Conservation (phyloP, 139 green algal genomes). For the Closterium sp. region DNA sequence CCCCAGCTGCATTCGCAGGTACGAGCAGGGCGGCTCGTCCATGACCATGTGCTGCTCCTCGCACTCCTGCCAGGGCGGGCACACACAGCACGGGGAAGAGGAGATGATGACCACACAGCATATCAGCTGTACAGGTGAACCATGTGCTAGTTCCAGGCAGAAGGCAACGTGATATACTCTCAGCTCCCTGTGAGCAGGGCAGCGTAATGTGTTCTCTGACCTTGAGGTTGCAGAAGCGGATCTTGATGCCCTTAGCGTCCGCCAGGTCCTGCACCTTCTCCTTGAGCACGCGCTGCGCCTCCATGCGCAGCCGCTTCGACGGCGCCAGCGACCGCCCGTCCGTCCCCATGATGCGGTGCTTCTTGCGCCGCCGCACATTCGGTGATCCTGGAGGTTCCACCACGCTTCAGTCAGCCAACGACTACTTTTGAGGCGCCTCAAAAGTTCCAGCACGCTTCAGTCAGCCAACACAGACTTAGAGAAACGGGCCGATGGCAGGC, state of each 20-base stretch:
- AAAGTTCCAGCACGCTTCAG: neutral
- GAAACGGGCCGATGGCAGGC: too few relatives aligned
- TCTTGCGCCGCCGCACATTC: neutral
- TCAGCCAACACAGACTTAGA: too few relatives aligned
- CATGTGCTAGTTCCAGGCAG: neutral
- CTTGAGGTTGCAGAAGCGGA: slow-evolving; percentile 43
- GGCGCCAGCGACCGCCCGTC: slow-evolving; percentile 13
- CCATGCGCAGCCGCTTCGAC: slow-evolving; percentile 37
- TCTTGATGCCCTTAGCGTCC: slow-evolving; percentile 39
- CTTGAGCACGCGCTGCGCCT: slow-evolving; percentile 44
- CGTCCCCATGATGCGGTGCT: neutral
- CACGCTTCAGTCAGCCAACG: neutral
- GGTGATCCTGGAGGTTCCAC: neutral
- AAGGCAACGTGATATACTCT: neutral
- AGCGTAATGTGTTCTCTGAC: neutral
- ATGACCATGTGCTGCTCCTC: slow-evolving; percentile 43
- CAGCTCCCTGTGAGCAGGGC: neutral
- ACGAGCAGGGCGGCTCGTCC: slow-evolving; percentile 18
- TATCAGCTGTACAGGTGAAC: neutral
- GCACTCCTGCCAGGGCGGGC: slow-evolving; percentile 20
- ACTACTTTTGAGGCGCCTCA: too few relatives aligned
- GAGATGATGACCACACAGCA: neutral
- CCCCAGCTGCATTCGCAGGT: slow-evolving; percentile 4
- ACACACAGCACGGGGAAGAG: neutral
- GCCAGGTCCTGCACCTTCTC: slow-evolving; percentile 49